Conservation (phyloP, 2,329 filamentous ascomycete genomes). For the Alternaria sp. region DNA sequence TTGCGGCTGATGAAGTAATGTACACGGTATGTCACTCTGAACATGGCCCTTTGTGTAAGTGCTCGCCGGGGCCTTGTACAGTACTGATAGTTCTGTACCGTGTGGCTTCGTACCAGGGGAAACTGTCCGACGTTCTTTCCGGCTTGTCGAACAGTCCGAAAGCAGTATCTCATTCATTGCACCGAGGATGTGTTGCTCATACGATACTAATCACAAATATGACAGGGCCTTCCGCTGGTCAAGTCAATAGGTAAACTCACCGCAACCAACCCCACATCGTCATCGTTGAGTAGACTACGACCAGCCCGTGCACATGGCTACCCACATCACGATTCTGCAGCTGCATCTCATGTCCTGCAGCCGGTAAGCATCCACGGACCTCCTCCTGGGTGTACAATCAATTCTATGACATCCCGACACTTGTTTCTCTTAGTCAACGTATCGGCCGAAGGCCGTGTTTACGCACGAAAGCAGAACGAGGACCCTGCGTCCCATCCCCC, state of each 20-base stretch:
- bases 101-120: neutral
- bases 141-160: neutral
- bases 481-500: neutral
- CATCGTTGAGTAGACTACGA: neutral
- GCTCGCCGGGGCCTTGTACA: neutral
- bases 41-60: neutral
- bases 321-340: neutral
- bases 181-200: neutral
- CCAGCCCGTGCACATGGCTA: neutral
- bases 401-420: neutral
- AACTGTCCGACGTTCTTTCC: neutral
- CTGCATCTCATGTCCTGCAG: neutral
- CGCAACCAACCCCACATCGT: neutral
- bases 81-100: neutral
- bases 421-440: neutral
- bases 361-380: neutral
- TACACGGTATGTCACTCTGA: neutral
- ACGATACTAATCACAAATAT: neutral
- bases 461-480: neutral
- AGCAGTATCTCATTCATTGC: neutral
- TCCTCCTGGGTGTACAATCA: neutral
- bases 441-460: neutral
- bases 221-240: neutral
- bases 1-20: neutral
- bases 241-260: neutral